phyloP scores from a whole-genome alignment of 1,284 basidiomycete species.

The Dichomitus squalens region DNA sequence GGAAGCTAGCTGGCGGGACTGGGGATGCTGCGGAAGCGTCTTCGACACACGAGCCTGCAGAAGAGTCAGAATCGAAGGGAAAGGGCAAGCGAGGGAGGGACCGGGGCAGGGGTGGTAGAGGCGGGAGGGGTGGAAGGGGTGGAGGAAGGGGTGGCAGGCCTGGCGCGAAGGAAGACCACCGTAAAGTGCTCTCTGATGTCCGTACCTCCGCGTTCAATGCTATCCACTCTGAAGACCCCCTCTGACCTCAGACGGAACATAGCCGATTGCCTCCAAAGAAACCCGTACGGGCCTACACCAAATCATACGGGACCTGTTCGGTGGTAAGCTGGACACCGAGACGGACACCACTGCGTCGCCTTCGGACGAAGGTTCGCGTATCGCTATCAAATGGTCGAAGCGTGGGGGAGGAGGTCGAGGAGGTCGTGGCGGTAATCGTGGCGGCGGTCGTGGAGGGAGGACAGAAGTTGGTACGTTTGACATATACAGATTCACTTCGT shows the following conservation, averaged over 20 bases:
- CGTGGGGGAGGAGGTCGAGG: constrained; percentile 46
- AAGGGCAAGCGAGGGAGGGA: constrained; percentile 43
- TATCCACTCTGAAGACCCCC: constrained; percentile 17
- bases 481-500: neutral
- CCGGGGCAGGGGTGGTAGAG: constrained; percentile 46
- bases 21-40: constrained; percentile 26
- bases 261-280: constrained; percentile 85
- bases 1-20: constrained; percentile 30
- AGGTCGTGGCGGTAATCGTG: constrained; percentile 37
- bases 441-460: constrained; percentile 44
- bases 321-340: constrained; percentile 83
- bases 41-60: constrained; percentile 25
- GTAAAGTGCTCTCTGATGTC: constrained; percentile 82
- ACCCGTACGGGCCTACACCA: constrained; percentile 85
- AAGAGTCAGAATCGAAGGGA: constrained; percentile 33
- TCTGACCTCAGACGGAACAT: constrained; percentile 24
- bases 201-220: constrained; percentile 33
- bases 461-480: constrained; percentile 37
- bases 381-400: constrained; percentile 75
- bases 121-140: constrained; percentile 47
- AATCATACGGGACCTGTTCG: constrained; percentile 79
- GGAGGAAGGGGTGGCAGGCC: constrained; percentile 43
- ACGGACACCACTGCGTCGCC: constrained; percentile 56
- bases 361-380: constrained; percentile 67
- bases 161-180: constrained; percentile 57